Conservation (phyloP, 164 flowering plant species). For the Macadamia tetraphylla region DNA sequence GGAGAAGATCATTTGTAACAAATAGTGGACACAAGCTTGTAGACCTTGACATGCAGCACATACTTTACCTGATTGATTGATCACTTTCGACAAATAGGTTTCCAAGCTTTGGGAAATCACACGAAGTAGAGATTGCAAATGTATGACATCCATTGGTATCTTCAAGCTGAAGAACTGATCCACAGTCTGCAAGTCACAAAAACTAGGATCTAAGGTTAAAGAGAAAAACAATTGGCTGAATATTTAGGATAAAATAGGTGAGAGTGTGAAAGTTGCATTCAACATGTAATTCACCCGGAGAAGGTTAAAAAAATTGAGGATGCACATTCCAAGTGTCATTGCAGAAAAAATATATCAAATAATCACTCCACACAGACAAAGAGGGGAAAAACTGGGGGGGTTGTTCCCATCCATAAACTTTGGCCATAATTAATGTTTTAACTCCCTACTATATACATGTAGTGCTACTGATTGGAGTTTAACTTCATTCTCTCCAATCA, state of each 20-base stretch:
- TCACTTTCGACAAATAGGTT: slow-evolving; percentile 50
- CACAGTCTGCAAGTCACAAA: slow-evolving; percentile 54
- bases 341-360: neutral
- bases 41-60: neutral
- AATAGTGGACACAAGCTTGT: neutral
- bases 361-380: neutral
- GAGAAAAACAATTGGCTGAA: neutral
- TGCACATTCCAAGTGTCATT: neutral
- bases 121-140: slow-evolving; percentile 70
- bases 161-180: slow-evolving; percentile 69
- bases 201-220: slow-evolving; percentile 6
- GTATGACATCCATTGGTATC: slow-evolving; percentile 66
- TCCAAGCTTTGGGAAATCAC: slow-evolving; percentile 64
- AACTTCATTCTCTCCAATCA: too few species aligned
- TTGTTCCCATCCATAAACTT: too few species aligned
- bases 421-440: too few species aligned
- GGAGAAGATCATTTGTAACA: neutral
- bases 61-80: slow-evolving; percentile 50
- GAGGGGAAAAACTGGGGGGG: neutral
- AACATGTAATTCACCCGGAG: too few species aligned
- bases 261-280: too few species aligned
- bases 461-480: too few species aligned
- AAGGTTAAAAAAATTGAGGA: neutral
- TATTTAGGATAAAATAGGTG: too few species aligned
- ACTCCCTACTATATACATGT: too few species aligned